Percentiles rank a stretch among this genome's conserved stretches.
Evolutionary conservation across 495 filamentous ascomycete species (phyloP).

Genomic region (Xylona heveae): DNA sequence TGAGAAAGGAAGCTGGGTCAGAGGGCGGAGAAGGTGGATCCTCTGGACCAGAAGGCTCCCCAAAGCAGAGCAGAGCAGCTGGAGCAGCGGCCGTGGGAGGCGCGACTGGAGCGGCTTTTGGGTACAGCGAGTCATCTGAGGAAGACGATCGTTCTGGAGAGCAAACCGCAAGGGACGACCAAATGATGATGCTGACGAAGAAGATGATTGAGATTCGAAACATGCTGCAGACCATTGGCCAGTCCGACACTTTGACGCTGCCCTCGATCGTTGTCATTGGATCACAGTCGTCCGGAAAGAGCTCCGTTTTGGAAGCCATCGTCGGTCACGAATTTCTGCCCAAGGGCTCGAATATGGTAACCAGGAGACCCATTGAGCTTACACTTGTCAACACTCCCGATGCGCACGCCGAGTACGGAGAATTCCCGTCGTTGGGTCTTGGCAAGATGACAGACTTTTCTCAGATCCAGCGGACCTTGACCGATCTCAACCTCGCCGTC

Average conservation of each 20-base stretch:
- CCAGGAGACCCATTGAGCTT: conserved; percentile 84
- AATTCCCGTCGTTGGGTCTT: conserved; percentile 82
- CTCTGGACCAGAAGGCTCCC: conserved; percentile 27
- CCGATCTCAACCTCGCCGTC: conserved; percentile 86
- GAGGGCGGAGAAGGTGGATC: conserved; percentile 17
- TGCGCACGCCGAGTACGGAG: conserved; percentile 77
- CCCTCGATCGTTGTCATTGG: conserved; percentile 97
- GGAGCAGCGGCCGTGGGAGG: conserved; percentile 30
- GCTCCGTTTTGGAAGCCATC: conserved; percentile 90
- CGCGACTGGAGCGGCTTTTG: conserved; percentile 54
- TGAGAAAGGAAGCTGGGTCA: conserved; percentile 23
- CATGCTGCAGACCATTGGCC: conserved; percentile 74
- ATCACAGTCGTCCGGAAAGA: conserved; percentile 95
- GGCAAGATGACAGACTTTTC: conserved; percentile 87
- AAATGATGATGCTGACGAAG: conserved; percentile 98
- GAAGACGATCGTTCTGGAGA: conserved; percentile 40
- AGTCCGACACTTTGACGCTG: conserved; percentile 66
- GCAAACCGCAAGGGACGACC: conserved; percentile 66
- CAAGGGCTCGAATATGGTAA: conserved; percentile 98
- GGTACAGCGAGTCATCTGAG: conserved; percentile 49
- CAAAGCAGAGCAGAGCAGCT: conserved; percentile 41
- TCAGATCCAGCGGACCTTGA: conserved; percentile 79
- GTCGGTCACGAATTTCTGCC: conserved; percentile 96
- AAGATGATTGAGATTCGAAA: conserved; percentile 99
- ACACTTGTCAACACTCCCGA: conserved; percentile 92